A percentile compares a stretch with the other conserved stretches of the same genome.
Evolutionary conservation across 2,329 filamentous ascomycete species (phyloP).

Genomic region (Ophiognomonia clavigignenti-juglandacearum): DNA sequence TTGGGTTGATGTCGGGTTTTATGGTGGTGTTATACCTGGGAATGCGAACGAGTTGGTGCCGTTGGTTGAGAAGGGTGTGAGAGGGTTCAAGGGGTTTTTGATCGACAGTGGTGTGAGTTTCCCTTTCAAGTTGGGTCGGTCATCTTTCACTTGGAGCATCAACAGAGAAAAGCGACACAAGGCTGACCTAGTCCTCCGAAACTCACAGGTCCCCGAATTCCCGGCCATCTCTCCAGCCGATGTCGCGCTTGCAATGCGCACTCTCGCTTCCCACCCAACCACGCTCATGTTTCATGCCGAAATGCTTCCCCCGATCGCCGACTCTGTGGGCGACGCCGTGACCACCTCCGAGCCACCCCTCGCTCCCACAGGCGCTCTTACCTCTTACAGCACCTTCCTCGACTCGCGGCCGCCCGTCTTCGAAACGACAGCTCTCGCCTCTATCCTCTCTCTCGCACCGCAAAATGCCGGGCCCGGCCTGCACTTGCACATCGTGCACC

Average conservation of each 20-base stretch:
- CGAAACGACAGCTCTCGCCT: constrained; percentile 83
- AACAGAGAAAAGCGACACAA: too few species aligned
- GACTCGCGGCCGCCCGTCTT: constrained; percentile 84
- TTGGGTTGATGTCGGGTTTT: constrained; percentile 99
- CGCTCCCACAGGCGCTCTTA: constrained; percentile 65
- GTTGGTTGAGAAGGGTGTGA: constrained; percentile 78
- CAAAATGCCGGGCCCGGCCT: constrained; percentile 77
- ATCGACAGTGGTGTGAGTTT: constrained; percentile 94
- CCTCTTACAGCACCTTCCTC: constrained; percentile 84
- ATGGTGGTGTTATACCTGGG: constrained; percentile 89
- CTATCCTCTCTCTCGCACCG: constrained; percentile 78
- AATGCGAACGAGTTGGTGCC: constrained; percentile 76
- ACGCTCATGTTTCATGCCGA: constrained; percentile 99
- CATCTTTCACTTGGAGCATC: too few species aligned
- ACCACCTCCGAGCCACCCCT: constrained; percentile 65
- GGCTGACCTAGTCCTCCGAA: too few species aligned
- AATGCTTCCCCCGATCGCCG: constrained; percentile 85
- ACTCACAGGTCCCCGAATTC: constrained; percentile 79
- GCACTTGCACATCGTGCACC: constrained; percentile 87
- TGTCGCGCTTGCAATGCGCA: constrained; percentile 73
- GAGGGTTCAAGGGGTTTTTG: constrained; percentile 96
- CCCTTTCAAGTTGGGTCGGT: too few species aligned
- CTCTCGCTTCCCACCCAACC: constrained; percentile 74
- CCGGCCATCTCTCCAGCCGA: constrained; percentile 80
- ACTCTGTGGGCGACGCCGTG: constrained; percentile 73